Conservation (phyloP, 345 rosid genomes). For the Gossypium bickii region DNA sequence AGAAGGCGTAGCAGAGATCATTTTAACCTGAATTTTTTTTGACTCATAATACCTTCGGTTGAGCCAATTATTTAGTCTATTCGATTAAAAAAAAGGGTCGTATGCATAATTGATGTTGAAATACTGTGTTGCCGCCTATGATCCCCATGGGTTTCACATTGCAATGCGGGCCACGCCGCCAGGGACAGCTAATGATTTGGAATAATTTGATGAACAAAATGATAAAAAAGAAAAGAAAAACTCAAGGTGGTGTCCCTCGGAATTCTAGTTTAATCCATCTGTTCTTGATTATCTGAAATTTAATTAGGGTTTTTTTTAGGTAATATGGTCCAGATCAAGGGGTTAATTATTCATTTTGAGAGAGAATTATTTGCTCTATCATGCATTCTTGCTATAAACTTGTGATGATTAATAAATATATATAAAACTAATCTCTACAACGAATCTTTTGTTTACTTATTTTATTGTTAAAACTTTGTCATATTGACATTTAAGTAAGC, state of each 20-base stretch:
- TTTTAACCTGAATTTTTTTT: too few species aligned
- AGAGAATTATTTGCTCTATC: conserved; percentile 21
- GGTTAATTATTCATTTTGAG: conserved; percentile 18
- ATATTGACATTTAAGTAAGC: conserved; percentile 9
- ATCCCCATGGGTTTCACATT: conserved; percentile 19
- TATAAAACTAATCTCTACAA: conserved; percentile 6
- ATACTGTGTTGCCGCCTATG: conserved; percentile 17
- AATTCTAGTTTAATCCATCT: too few species aligned
- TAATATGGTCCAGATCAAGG: conserved; percentile 20
- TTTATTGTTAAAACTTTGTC: conserved; percentile 17
- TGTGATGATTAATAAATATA: conserved; percentile 29
- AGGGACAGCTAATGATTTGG: conserved; percentile 27
- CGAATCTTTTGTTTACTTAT: conserved; percentile 9
- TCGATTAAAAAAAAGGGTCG: too few species aligned
- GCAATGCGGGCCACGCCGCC: conserved; percentile 26
- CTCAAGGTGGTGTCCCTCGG: too few species aligned
- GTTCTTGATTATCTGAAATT: conserved; percentile 9
- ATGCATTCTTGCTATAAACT: background rate
- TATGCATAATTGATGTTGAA: conserved; percentile 12
- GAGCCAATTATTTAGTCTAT: too few species aligned
- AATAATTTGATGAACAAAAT: conserved; percentile 13
- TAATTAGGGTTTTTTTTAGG: conserved; percentile 1
- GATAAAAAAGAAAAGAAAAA: too few species aligned
- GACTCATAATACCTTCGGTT: too few species aligned
- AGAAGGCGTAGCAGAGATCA: too few species aligned